Base-by-base conservation (phyloP, 176 grass and related monocot species). In the Aechmea fasciata region DNA sequence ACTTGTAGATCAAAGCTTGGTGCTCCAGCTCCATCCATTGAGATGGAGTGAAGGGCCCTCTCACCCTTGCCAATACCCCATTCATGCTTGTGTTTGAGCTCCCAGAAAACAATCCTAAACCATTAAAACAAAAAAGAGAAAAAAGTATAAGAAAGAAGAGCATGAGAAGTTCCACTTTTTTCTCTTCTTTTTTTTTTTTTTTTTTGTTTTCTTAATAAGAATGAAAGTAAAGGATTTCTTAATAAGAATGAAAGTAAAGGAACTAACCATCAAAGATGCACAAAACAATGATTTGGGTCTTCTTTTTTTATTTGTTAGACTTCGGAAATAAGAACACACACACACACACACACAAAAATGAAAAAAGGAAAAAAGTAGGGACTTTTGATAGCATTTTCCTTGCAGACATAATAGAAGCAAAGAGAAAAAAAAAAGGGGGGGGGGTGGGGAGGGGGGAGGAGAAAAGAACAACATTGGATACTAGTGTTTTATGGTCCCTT, bases 21-120 rank as follows among this genome's bases (percentile, higher is more conserved):
- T 90, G 90, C 63, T 99, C 95, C 52, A 99, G 78, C 71, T 99
- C 90, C 87, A 99, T 87, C 95, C 95, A 94, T 81, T 99, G 95
- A 3, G 90, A 83, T 11, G 87, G 95, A 9, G 95, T 99, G 81
- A 99, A 99, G n/a, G 87, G 87, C 63, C 85, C 82, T 77, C 86
- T 99, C 26, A 73, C 84, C 78, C 90, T 90, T 12, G 82, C 83
- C 24, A 99, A 65, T 55, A 94, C 63, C 15, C 74, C 67, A 71
- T 80, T 59, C 80, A 77, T 85, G 64, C 79, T 83, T 20, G 72
- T 82, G 19, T 79, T 79, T 11, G 70, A 65, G 41, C 71, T 79
- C 23, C 65, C 84, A 71, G 75, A 77, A 61, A 75, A 74, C 84
- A 87, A 82, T 49, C 87, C 95, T 92, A 26, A 65, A 62, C 14